Evolutionary conservation across 2,329 filamentous ascomycete species (phyloP), one percentile per base, ranked within the genome.

Genomic region (Aspergillus sp.): DNA sequence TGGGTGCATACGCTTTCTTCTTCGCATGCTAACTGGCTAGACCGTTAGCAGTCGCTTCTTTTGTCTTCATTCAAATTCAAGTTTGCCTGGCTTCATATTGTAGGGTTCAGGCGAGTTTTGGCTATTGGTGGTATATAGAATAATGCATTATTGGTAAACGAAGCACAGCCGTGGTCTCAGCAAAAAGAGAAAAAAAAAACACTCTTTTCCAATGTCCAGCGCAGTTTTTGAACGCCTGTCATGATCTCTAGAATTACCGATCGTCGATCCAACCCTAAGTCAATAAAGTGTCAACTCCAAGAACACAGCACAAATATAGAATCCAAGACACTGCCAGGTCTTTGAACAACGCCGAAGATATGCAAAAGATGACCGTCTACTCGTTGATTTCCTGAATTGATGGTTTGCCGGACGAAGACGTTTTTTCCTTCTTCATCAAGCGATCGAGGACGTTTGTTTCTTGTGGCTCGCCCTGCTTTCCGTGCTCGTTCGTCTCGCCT

Each of bases 331-430:
- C 38, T 45, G 22, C 28, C 45, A 46, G 8, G 22, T 28, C 22
- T 41, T 46, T 28, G 15, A 48, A 49, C 30, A 48, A 59, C 57
- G 57, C 50, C 57, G 34, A 28, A 38, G 53, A 19, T 59, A 59
- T 58, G 48, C 38, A 46, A 55, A 54, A 38, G 48, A 34, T 22
- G 59, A 45, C 48, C 7, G 15, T 30, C 68, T 53, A 72, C 11
- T 73, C 69, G 17, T 66, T 59, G 63, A 79, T 66, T 61, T 79
- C 77, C 56, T 79, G 71, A 50, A 79, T 79, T 1, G 69, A 71
- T 3, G 77, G 76, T 52, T 75, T 78, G 46, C 72, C 69, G 15
- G 61, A 63, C 17, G 66, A 59, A 45, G 61, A 25, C 8, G 17
- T 17, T 13, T 71, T 65, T 17, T 74, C 72, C 6, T 72, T 72